These are phyloP conservation scores for Fusarium secorum DNA, from an alignment of 2,329 filamentous ascomycete species.

Conservation along the genomic window DNA sequence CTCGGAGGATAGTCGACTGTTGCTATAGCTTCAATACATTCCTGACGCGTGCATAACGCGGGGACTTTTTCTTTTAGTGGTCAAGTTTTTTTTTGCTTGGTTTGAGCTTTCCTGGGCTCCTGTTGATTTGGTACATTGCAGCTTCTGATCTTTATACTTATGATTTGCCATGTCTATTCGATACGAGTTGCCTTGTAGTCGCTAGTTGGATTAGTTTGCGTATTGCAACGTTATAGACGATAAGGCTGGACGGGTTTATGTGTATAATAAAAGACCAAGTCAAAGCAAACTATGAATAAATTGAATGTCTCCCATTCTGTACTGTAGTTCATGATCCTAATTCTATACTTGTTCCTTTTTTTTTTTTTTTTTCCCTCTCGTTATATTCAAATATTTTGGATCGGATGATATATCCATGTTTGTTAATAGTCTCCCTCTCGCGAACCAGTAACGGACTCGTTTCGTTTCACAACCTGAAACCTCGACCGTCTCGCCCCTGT, in stretches of 20 bases:
- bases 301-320: neutral
- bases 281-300: neutral
- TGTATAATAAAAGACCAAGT: no score
- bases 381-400: neutral
- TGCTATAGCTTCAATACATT: slow-evolving; percentile 15
- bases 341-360: neutral
- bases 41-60: neutral
- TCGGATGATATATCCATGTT: slow-evolving; percentile 5
- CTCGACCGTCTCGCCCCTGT: slow-evolving; percentile 34
- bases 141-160: neutral
- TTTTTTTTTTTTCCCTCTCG: no score
- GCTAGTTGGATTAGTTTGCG: neutral
- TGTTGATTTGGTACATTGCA: neutral
- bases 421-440: neutral
- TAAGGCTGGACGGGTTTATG: neutral
- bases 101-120: neutral
- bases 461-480: slow-evolving; percentile 42
- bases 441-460: slow-evolving; percentile 26
- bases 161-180: neutral
- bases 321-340: neutral
- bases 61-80: neutral
- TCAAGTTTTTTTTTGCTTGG: neutral
- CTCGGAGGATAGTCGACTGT: neutral
- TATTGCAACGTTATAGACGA: neutral
- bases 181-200: neutral